A percentile compares a stretch with the other conserved stretches of the same genome.
Evolutionary conservation across 768 basidiomycete genomes (phyloP).

Genomic region (Hericium coralloides): DNA sequence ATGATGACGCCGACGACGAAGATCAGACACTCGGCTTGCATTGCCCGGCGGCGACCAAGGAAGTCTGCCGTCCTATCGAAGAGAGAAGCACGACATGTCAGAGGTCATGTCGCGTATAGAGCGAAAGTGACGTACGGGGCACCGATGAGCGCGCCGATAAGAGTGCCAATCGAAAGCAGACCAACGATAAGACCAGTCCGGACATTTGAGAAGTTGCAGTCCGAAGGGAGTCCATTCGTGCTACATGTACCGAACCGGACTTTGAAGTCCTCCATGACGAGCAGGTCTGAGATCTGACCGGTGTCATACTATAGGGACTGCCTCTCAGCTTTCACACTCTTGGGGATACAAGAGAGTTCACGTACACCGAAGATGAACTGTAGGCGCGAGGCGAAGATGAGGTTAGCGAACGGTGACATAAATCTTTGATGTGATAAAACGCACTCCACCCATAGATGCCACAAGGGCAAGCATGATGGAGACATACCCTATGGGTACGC

Average conservation of each 20-base stretch:
- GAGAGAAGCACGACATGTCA: neutral
- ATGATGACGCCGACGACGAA: slow-evolving; percentile 56
- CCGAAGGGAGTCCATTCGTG: slow-evolving; percentile 26
- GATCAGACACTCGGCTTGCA: slow-evolving; percentile 48
- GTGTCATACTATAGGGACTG: slow-evolving; percentile 45
- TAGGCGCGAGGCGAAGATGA: neutral
- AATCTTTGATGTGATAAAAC: neutral
- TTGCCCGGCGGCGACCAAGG: slow-evolving; percentile 60
- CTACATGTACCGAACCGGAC: slow-evolving; percentile 51
- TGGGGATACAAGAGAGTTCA: neutral
- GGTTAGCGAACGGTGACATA: neutral
- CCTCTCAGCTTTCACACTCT: neutral
- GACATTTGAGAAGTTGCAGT: slow-evolving; percentile 46
- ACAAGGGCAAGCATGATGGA: slow-evolving; percentile 59
- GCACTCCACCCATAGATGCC: slow-evolving; percentile 57
- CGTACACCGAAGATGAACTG: slow-evolving; percentile 21
- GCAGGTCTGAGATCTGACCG: slow-evolving; percentile 70
- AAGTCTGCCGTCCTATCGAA: slow-evolving; percentile 44
- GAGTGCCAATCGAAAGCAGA: slow-evolving; percentile 63
- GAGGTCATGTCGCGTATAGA: neutral
- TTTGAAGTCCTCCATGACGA: slow-evolving; percentile 63
- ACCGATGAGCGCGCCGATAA: slow-evolving; percentile 52
- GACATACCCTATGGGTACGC: slow-evolving; percentile 51
- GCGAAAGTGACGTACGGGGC: slow-evolving; percentile 38
- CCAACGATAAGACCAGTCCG: slow-evolving; percentile 61